Evolutionary conservation across 148 eudicot species (phyloP), one percentile per base, ranked within the genome.

Genomic region (Polygonum aviculare): DNA sequence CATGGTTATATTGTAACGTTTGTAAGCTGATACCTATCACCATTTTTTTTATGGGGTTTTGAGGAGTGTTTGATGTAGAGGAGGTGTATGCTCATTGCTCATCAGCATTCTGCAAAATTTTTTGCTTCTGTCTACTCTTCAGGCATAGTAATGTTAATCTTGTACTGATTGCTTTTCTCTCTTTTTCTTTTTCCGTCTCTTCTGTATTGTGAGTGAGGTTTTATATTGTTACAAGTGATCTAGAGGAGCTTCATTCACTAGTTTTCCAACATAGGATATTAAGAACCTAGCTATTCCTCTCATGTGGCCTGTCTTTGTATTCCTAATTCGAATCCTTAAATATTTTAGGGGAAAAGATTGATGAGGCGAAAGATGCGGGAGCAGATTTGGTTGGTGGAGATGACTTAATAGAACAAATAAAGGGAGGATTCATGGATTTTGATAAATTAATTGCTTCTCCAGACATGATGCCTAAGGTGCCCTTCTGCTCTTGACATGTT

Each of bases 391-490:
- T 92, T 77, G 98, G 98, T 69, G 98, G 98, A 80, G 97, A 94
- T 72, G 96, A 94, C 78, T 84, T 94, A 86, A 94, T 94, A 83
- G 87, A 84, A 80, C 92, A 89, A 80, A 92, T 94, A 45, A 94
- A 94, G 81, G 90, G 83, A 69, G 97, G 98, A 76, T 92, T 92
- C 82, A 88, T 94, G 97, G 97, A 92, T 75, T 94, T 94, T 75
- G 98, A 92, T 79, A 90, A 90, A 81, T 82, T 94, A 67, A 90
- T 94, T 86, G 98, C 98, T 50, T 87, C 95, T 74, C 93, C 98
- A n/a, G 98, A 94, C 82, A 92, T 94, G 98, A 94, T 94, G 98
- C 95, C 97, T 40, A 94, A 94, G 98, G 98, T 94, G 63, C 62
- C 74, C 12, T 33, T 31, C 50, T 67, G 49, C 51, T 79, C 38